These are phyloP conservation scores for Neofusicoccum umdonicola DNA, from an alignment of 2,329 filamentous ascomycete genomes.

Conservation along the genomic window DNA sequence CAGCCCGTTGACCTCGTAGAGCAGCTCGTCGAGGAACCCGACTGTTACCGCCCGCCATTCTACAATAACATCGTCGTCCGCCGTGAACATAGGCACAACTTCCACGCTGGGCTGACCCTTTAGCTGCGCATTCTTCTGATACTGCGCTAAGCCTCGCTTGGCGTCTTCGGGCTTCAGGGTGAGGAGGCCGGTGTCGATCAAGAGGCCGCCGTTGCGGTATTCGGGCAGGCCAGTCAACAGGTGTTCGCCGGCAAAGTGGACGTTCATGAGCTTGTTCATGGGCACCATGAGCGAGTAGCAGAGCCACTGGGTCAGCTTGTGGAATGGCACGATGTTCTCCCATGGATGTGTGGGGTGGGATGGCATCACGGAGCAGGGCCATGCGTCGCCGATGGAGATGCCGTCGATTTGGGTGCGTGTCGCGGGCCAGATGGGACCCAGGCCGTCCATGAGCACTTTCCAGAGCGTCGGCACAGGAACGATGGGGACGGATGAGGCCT, in stretches of 20 bases:
- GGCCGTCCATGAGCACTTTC: conserved; percentile 83
- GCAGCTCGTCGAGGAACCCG: conserved; percentile 69
- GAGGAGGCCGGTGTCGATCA: conserved; percentile 80
- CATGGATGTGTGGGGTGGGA: conserved; percentile 65
- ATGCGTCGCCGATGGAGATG: conserved; percentile 85
- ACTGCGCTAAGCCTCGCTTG: conserved; percentile 68
- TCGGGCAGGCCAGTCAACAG: conserved; percentile 85
- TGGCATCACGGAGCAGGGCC: conserved; percentile 87
- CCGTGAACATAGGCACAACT: conserved; percentile 70
- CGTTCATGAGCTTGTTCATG: conserved; percentile 75
- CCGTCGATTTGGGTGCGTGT: conserved; percentile 86
- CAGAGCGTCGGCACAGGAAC: conserved; percentile 85
- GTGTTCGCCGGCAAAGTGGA: conserved; percentile 79
- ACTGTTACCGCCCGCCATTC: conserved; percentile 77
- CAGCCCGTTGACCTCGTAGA: conserved; percentile 65
- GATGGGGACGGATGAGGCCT: conserved; percentile 83
- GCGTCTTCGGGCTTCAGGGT: conserved; percentile 69
- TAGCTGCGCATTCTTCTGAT: conserved; percentile 67
- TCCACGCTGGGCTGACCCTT: conserved; percentile 71
- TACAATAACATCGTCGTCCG: conserved; percentile 74
- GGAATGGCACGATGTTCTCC: conserved; percentile 85
- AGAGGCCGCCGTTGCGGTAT: conserved; percentile 86
- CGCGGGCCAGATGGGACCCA: conserved; percentile 83
- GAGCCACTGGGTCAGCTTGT: conserved; percentile 94
- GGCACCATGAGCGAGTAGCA: conserved; percentile 92